Base-by-base conservation (phyloP, 306 rosid species). In the Rosa chinensis region DNA sequence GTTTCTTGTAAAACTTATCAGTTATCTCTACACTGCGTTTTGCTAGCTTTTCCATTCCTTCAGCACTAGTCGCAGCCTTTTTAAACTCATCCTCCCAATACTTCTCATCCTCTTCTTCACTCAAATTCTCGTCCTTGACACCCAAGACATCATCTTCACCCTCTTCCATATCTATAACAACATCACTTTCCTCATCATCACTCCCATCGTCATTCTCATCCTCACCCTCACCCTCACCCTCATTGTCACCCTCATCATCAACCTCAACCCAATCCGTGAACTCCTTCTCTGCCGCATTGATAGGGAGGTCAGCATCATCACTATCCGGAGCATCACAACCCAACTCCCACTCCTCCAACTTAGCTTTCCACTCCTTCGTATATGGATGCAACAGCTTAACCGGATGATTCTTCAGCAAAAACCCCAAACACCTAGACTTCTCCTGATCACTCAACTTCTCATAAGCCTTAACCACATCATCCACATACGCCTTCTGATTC, bases 251-350 rank as follows among this genome's bases (percentile, higher is more conserved):
- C 3, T 20, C 84, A 63, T 78, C 85, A 40, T 79, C 87, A 68
- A 53, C 94, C 85, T 92, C 99, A 72, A 91, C 81, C 99, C 99
- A 95, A 75, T 95, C 97, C 0, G 87, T 80, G 62, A 89, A 79
- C 88, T 89, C 97, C 56, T 73, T 87, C 53, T 88, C 90, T 28
- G 80, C 81, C 0, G 70, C 83, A 64, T 87, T 85, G 44, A 84
- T 77, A 40, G 61, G 63, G 16, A n/a, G 6, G 16, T 44, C 78
- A 9, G 77, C 86, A 37, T 84, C 80, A 50, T 91, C 92, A 49
- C 85, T 93, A 70, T 94, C 97, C 6, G 94, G 99, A 4, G 99
- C 97, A 85, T 94, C 99, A 79, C 99, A 94, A 13, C 99, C 99
- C 75, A 94, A 84, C 84, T 92, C 97, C 87, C 79, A 80, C 85